Evolutionary conservation across 2,329 filamentous ascomycete species (phyloP).

Genomic region (Alternaria brassicae): DNA sequence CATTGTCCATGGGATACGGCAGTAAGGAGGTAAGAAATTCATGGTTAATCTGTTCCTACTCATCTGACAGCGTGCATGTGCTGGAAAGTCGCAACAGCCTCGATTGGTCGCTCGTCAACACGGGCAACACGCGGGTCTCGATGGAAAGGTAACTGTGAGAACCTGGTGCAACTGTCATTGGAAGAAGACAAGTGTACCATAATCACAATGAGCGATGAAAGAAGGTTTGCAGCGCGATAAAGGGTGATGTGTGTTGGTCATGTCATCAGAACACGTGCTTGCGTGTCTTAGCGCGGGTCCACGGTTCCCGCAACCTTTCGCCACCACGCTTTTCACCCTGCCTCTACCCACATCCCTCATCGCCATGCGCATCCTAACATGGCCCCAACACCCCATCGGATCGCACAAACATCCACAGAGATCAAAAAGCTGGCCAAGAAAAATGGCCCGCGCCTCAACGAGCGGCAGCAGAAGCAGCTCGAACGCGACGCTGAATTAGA

Average conservation of each 20-base stretch:
- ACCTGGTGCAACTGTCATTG: background rate
- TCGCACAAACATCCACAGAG: constrained; percentile 47
- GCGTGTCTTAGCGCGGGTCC: constrained; percentile 15
- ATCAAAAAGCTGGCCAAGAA: constrained; percentile 45
- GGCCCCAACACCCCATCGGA: constrained; percentile 32
- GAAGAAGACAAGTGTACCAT: background rate
- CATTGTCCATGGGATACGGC: background rate
- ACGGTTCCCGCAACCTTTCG: constrained; percentile 1
- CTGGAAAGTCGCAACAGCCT: background rate
- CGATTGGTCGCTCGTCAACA: background rate
- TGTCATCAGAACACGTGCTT: constrained; percentile 10
- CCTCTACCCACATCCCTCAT: constrained; percentile 4
- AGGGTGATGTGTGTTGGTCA: background rate
- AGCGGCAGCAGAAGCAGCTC: constrained; percentile 39
- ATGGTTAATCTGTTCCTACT: background rate
- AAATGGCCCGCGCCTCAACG: constrained; percentile 34
- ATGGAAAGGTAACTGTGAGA: background rate
- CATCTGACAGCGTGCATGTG: background rate
- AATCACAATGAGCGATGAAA: background rate
- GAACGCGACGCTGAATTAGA: constrained; percentile 43
- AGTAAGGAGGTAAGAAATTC: background rate
- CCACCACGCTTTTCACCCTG: constrained; percentile 7
- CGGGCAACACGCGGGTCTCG: background rate
- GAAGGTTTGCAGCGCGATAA: background rate
- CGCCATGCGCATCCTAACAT: constrained; percentile 27